These are phyloP conservation scores for Phytopythium sindhum DNA, from an alignment of 352 stramenopile species.

Conservation along the genomic window DNA sequence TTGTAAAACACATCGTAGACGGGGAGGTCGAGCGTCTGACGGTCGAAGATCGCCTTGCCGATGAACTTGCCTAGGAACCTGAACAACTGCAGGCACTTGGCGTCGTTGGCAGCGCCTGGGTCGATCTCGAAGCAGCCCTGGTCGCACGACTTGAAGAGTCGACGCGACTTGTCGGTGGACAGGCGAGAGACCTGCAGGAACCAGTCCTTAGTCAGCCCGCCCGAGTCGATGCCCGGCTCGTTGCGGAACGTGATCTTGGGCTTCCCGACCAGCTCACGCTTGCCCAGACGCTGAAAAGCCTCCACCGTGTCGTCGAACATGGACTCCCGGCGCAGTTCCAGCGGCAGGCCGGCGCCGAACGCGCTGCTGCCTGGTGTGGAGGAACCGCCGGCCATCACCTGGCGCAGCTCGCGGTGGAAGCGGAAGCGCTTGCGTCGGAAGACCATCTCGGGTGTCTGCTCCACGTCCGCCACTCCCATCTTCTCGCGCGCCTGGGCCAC, in stretches of 20 bases:
- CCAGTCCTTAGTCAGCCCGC: constrained; percentile 89
- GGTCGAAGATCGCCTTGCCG: constrained; percentile 84
- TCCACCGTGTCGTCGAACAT: constrained; percentile 72
- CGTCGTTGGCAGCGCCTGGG: constrained; percentile 21
- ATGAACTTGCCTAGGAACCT: constrained; percentile 76
- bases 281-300: constrained; percentile 43
- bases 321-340: constrained; percentile 47
- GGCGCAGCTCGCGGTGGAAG: constrained; percentile 73
- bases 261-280: constrained; percentile 57
- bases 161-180: constrained; percentile 23
- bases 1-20: constrained; percentile 77
- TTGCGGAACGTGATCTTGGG: constrained; percentile 79
- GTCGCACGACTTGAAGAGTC: constrained; percentile 58
- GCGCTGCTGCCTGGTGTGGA: constrained; percentile 4
- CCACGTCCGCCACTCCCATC: constrained; percentile 33
- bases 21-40: constrained; percentile 76
- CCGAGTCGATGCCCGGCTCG: constrained; percentile 85
- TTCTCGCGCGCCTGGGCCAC: constrained; percentile 36
- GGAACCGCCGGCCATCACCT: constrained; percentile 23
- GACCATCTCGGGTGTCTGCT: constrained; percentile 74
- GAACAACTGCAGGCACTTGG: constrained; percentile 42
- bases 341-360: constrained; percentile 32
- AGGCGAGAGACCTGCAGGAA: constrained; percentile 75
- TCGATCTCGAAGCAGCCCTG: constrained; percentile 50
- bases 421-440: constrained; percentile 85